These are phyloP conservation scores for Colletotrichum noveboracense DNA, from an alignment of 2,329 filamentous ascomycete species.

Conservation along the genomic window DNA sequence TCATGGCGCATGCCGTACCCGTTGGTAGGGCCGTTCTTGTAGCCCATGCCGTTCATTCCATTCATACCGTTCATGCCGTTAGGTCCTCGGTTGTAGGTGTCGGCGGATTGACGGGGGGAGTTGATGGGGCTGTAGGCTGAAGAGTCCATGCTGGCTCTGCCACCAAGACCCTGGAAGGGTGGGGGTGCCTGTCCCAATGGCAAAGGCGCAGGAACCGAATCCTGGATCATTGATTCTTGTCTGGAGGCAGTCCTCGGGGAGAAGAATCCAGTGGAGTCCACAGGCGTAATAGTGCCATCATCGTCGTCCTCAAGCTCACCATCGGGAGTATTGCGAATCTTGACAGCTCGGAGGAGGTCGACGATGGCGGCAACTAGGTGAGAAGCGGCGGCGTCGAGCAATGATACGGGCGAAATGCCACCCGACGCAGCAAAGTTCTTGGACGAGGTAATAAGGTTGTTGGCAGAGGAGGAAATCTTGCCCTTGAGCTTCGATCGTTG, in stretches of 20 bases:
- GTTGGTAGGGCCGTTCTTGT: conserved; percentile 41
- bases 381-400: conserved; percentile 91
- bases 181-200: conserved; percentile 53
- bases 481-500: conserved; percentile 75
- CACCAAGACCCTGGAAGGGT: conserved; percentile 62
- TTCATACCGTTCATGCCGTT: conserved; percentile 40
- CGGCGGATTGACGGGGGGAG: conserved; percentile 66
- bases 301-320: conserved; percentile 82
- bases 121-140: conserved; percentile 78
- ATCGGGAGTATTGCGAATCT: conserved; percentile 78
- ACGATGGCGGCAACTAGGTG: conserved; percentile 87
- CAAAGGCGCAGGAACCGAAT: conserved; percentile 31
- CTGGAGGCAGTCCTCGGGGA: conserved; percentile 56
- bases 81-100: conserved; percentile 42
- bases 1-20: conserved; percentile 44
- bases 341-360: conserved; percentile 82
- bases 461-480: conserved; percentile 89
- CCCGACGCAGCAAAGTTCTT: conserved; percentile 87
- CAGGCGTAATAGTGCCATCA: conserved; percentile 68
- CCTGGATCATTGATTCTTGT: conserved; percentile 32
- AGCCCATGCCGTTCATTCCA: conserved; percentile 38
- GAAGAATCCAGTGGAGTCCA: conserved; percentile 74
- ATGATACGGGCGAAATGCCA: conserved; percentile 89
- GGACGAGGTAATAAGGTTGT: conserved; percentile 92
- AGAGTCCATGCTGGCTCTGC: conserved; percentile 68